These are phyloP conservation scores for Davidsoniella virescens DNA, from an alignment of 2,329 filamentous ascomycete species.

Conservation along the genomic window DNA sequence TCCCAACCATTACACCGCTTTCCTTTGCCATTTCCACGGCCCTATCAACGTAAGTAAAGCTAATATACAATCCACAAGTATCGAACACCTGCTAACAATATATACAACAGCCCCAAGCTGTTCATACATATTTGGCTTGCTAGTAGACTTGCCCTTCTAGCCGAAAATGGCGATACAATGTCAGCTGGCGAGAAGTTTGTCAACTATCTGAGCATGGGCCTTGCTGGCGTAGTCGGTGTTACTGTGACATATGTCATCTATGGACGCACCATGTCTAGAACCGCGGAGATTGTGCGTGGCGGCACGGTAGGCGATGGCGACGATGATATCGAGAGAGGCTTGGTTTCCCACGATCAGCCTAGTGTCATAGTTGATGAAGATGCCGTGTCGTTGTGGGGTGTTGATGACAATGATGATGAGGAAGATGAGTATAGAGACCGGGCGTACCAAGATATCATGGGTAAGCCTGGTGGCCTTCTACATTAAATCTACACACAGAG, in stretches of 20 bases:
- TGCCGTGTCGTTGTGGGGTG: conserved; percentile 42
- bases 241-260: conserved; percentile 78
- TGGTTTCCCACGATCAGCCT: conserved; percentile 32
- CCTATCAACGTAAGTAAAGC: conserved; percentile 40
- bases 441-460: conserved; percentile 11
- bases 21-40: conserved; percentile 72
- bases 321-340: conserved; percentile 27
- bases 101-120: conserved; percentile 53
- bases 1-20: conserved; percentile 66
- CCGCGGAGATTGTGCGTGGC: conserved; percentile 38
- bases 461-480: conserved; percentile 11
- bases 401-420: conserved; percentile 21
- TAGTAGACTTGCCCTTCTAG: conserved; percentile 61
- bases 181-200: conserved; percentile 58
- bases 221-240: conserved; percentile 55
- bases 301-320: conserved; percentile 16
- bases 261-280: conserved; percentile 47
- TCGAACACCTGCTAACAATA: conserved; percentile 1
- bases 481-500: background rate
- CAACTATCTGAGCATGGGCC: conserved; percentile 66
- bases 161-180: conserved; percentile 76
- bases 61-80: conserved; percentile 1
- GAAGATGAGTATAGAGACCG: conserved; percentile 13
- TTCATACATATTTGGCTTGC: conserved; percentile 89
- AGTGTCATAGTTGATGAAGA: conserved; percentile 43